Percentiles rank a stretch among this genome's conserved stretches.
These are phyloP conservation scores for Kodamaea jinghongensis DNA, from an alignment of 805 yeast genomes.

Conservation along the genomic window DNA sequence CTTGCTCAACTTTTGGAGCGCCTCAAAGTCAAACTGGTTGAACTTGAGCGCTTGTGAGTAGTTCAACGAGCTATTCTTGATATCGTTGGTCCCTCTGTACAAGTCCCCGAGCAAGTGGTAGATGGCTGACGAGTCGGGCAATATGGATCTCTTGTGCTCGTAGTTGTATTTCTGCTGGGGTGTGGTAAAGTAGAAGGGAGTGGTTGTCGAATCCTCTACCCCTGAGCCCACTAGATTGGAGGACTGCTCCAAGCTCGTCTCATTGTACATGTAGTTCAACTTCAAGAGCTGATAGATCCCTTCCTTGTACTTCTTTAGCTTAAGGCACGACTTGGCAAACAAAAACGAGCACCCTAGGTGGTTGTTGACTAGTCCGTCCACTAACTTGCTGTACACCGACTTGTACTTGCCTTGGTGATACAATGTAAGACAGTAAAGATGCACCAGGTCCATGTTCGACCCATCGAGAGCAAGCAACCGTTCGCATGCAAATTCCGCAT, in stretches of 20 bases:
- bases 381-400: slow-evolving; percentile 52
- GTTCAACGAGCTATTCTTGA: slow-evolving; percentile 60
- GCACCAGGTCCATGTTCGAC: slow-evolving; percentile 57
- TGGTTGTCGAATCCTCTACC: background rate
- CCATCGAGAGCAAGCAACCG: slow-evolving; percentile 63
- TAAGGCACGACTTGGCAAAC: slow-evolving; percentile 65
- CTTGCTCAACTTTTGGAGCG: slow-evolving; percentile 70
- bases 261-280: slow-evolving; percentile 31
- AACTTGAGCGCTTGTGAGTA: slow-evolving; percentile 66
- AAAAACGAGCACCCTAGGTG: slow-evolving; percentile 78
- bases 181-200: slow-evolving; percentile 16
- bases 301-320: slow-evolving; percentile 52
- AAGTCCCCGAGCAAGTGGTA: slow-evolving; percentile 70
- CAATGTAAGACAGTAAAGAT: slow-evolving; percentile 68
- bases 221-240: background rate
- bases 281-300: slow-evolving; percentile 52
- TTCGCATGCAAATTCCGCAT: slow-evolving; percentile 88
- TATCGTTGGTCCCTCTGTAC: slow-evolving; percentile 55
- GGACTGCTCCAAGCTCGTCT: slow-evolving; percentile 11
- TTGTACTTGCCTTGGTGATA: slow-evolving; percentile 57
- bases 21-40: slow-evolving; percentile 85
- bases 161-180: slow-evolving; percentile 29
- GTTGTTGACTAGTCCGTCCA: slow-evolving; percentile 32
- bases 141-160: slow-evolving; percentile 35
- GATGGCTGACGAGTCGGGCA: slow-evolving; percentile 71